These are phyloP conservation scores for Mimosa pudica DNA, from an alignment of 306 rosid genomes.

Conservation along the genomic window DNA sequence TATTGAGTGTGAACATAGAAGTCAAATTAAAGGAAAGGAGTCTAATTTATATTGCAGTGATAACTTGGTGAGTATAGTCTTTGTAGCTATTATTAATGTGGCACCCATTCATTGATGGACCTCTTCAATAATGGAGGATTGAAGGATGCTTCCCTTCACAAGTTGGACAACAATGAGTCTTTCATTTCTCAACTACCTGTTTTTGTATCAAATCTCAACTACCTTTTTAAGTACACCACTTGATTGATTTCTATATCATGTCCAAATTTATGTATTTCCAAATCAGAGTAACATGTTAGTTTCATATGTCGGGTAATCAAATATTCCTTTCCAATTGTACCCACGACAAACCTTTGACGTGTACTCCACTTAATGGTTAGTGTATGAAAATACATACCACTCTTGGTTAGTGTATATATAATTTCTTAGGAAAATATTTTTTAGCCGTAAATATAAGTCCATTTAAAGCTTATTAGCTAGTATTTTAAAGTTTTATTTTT, in stretches of 20 bases:
- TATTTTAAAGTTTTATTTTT: no score
- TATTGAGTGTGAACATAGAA: neutral
- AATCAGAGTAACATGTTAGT: no score
- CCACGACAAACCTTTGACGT: no score
- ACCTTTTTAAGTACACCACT: neutral
- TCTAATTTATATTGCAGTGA: neutral
- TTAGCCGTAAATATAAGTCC: no score
- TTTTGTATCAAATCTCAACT: neutral
- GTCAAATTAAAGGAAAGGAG: neutral
- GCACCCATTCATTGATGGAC: neutral
- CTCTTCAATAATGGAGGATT: neutral
- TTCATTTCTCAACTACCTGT: neutral
- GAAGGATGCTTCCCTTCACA: neutral
- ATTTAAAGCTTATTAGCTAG: no score
- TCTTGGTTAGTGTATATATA: no score
- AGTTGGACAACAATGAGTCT: neutral
- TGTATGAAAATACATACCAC: no score
- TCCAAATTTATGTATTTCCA: neutral
- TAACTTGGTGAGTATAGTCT: neutral
- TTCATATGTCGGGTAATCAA: no score
- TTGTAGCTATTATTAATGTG: neutral
- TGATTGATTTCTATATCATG: neutral
- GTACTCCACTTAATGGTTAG: no score
- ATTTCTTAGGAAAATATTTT: no score
- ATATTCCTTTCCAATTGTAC: no score